phyloP scores from a whole-genome alignment of 768 basidiomycete genomes.

The Russula compacta region DNA sequence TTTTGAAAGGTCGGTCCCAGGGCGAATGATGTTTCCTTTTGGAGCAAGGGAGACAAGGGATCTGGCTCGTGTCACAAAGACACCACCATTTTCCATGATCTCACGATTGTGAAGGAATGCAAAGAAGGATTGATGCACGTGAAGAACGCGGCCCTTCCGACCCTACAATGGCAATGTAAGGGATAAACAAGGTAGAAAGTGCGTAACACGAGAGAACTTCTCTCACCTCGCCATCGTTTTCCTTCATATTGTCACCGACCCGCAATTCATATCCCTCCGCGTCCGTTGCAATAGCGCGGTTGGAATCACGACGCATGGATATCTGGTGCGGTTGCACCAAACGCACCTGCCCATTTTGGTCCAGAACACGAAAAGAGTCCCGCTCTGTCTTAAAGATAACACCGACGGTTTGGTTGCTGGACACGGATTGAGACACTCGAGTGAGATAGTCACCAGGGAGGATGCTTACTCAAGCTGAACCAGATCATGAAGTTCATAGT shows the following conservation, averaged over 20 bases:
- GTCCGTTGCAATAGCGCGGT: constrained; percentile 81
- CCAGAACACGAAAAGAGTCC: constrained; percentile 90
- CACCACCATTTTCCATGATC: constrained; percentile 80
- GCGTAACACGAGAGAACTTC: constrained; percentile 17
- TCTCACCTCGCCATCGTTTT: constrained; percentile 74
- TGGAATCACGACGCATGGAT: constrained; percentile 78
- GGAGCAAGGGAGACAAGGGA: constrained; percentile 79
- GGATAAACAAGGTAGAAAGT: background rate
- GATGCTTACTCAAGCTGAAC: constrained; percentile 90
- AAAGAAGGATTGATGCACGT: constrained; percentile 89
- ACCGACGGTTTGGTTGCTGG: constrained; percentile 84
- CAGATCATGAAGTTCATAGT: constrained; percentile 93
- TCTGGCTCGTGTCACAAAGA: constrained; percentile 86
- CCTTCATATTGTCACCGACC: constrained; percentile 86
- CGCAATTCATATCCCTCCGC: constrained; percentile 80
- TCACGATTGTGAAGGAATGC: constrained; percentile 94
- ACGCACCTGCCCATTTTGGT: constrained; percentile 86
- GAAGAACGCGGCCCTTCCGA: constrained; percentile 84
- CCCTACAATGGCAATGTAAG: constrained; percentile 35
- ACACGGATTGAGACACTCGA: background rate
- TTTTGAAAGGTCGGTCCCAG: constrained; percentile 71
- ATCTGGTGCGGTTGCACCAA: constrained; percentile 92
- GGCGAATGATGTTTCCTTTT: constrained; percentile 63
- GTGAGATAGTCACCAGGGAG: constrained; percentile 6
- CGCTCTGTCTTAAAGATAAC: constrained; percentile 97